Evolutionary conservation across 1,139 yeast species (phyloP).

Genomic region (Taphrina betulina): DNA sequence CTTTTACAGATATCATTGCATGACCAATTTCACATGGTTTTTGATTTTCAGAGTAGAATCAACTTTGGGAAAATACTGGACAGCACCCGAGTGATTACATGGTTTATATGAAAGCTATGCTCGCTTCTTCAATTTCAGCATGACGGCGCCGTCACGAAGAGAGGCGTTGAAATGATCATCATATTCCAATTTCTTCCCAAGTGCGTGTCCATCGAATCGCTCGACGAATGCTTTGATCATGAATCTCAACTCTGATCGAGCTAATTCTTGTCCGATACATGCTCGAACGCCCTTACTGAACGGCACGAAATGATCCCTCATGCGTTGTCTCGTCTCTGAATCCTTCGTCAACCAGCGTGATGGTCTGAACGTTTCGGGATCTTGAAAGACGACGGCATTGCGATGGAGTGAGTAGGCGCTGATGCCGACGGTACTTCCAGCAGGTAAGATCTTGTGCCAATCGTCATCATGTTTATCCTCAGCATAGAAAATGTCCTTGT

Average conservation of each 20-base stretch:
- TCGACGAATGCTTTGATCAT: conserved; percentile 5
- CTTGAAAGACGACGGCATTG: conserved; percentile 2
- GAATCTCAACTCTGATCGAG: conserved; percentile 12
- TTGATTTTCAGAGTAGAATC: no score
- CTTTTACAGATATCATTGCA: no score
- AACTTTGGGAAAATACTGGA: no score
- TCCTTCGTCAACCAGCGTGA: conserved; percentile 4
- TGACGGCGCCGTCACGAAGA: no score
- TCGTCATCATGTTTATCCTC: conserved; percentile 29
- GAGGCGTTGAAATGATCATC: conserved; percentile 25
- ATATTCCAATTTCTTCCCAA: conserved; percentile 1
- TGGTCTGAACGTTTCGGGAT: conserved; percentile 12
- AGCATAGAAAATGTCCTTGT: conserved; percentile 16
- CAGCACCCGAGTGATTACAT: no score
- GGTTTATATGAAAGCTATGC: no score
- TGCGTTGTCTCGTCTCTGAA: not conserved
- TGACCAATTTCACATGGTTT: no score
- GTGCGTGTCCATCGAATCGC: conserved; percentile 8
- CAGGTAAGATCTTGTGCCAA: conserved; percentile 29
- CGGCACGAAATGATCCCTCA: conserved; percentile 20
- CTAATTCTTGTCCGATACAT: conserved; percentile 29
- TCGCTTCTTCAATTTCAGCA: no score
- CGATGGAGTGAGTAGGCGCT: conserved; percentile 29
- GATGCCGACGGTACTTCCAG: conserved; percentile 19
- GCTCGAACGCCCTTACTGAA: conserved; percentile 26